Base-by-base conservation (phyloP, 257 asterid genomes). In the Penstemon newberryi region DNA sequence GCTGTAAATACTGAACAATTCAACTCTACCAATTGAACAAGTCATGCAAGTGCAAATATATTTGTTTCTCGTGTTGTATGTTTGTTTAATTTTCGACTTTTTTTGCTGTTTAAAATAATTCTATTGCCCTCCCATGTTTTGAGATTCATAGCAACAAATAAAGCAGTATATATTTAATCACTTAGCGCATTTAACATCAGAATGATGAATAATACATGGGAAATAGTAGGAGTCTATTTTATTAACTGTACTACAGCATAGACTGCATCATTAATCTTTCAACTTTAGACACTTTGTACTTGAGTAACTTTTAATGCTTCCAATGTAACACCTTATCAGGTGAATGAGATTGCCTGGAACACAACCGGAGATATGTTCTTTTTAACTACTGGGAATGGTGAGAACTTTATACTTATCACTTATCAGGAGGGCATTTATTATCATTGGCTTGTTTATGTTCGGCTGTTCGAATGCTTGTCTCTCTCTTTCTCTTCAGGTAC, bases 321-420 rank as follows among this genome's bases (percentile, higher is more conserved):
- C 65, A 52, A 4, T 60, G 19, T 62, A 70, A 51, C 37, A 70
- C 50, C 62, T 46, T 63, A 52, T 71, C 86, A 94, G 99, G 99
- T 94, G 66, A 94, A 94, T 78, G 99, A 94, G 81, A 83, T 85
- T 65, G 91, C 88, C 0, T 85, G 91, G 86, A 83, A 82, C 70
- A 70, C 79, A 79, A 75, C 89, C 18, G 99, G 97, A 59, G 96
- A 91, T 73, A 75, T 78, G 86, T 94, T 85, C 90, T 94, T 91
- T 79, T 82, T 94, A 76, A 94, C 99, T 59, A 94, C 99, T 4
- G 97, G 97, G 69, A 89, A 89, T 79, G 99, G 99, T 94, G 73
- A 83, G 93, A 63, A 55, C 36, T 38, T 45, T 44, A 19, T 15
- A 18, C 33, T 25, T 25, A 25, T 25, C 2, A 25, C 67, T 19